Base-by-base conservation (phyloP, 345 rosid species). In the Ceriops tagal region DNA sequence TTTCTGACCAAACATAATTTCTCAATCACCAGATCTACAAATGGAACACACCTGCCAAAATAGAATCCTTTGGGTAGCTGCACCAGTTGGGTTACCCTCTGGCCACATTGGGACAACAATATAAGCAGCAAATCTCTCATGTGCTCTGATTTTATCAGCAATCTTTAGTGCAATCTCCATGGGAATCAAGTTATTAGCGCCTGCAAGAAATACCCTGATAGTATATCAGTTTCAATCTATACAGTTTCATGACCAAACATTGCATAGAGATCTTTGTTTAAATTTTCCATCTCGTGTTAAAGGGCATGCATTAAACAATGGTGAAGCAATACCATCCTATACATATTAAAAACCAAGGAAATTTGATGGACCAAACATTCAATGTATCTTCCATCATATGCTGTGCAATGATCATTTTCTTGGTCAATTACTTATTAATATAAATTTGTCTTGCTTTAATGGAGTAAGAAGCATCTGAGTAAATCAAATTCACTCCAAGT, bases 61-160 rank as follows among this genome's bases (percentile, higher is more conserved):
- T 34, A 93, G 75, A 76, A 93, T 93, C 80, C 97, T 89, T 76
- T 93, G 98, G 10, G 96, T 89, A 62, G 98, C 88, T 30, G 87
- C 81, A 31, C 95, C 92, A 2, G 97, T 88, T 70, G 98, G 98
- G 82, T 75, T 83, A 47, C 98, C 98, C 82, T 93, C 97, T 0
- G 98, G 98, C 96, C 96, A 93, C 96, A 93, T 91, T 19, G 97
- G 98, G 66, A 93, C 53, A 67, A 91, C 92, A 56, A 93, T 88
- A 76, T 91, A 93, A 21, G 86, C 96, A 77, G 96, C 96, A 84
- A 93, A 93, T 63, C 97, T 86, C 84, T 93, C 93, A 62, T 83
- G 72, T 62, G 96, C 97, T 79, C 83, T 88, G 64, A 93, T 93
- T 83, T 93, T 93, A 5, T 86, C 81, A 6, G 95, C 92, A 35